Evolutionary conservation across 139 green algal species (phyloP).

Genomic region (Chlorella ohadii): DNA sequence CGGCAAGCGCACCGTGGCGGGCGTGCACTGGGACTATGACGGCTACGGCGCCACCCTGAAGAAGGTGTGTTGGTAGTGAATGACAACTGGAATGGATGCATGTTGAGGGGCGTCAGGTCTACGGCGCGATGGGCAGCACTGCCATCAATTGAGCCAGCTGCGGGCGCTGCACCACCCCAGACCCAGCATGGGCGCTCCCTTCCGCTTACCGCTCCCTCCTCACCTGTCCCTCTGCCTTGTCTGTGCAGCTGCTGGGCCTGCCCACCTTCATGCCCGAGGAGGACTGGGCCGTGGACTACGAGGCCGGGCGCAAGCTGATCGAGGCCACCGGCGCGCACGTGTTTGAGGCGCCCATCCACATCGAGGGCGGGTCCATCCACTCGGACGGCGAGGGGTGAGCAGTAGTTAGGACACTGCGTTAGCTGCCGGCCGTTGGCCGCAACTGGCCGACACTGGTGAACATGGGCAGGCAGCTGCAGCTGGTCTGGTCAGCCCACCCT

Average conservation of each 20-base stretch:
- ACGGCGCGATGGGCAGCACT: too few species aligned
- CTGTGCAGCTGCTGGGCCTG: conserved; percentile 27
- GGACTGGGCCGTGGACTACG: conserved; percentile 67
- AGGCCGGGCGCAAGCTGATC: conserved; percentile 45
- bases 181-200: too few species aligned
- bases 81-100: too few species aligned
- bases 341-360: conserved; percentile 60
- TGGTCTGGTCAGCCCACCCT: too few species aligned
- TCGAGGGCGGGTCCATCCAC: conserved; percentile 77
- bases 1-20: conserved; percentile 61
- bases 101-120: too few species aligned
- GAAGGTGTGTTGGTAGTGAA: conserved; percentile 24
- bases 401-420: too few species aligned
- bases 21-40: conserved; percentile 73
- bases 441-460: too few species aligned
- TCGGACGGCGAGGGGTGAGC: conserved; percentile 62
- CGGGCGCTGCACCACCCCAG: not conserved
- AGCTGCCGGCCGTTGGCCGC: too few species aligned
- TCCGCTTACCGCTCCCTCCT: not conserved
- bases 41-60: conserved; percentile 57
- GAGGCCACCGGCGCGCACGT: conserved; percentile 45
- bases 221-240: not conserved
- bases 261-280: conserved; percentile 58
- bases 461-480: too few species aligned
- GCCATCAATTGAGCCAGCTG: too few species aligned